A percentile compares a stretch with the other conserved stretches of the same genome.
Conservation (phyloP, 768 basidiomycete species). For the Trametes punicea region DNA sequence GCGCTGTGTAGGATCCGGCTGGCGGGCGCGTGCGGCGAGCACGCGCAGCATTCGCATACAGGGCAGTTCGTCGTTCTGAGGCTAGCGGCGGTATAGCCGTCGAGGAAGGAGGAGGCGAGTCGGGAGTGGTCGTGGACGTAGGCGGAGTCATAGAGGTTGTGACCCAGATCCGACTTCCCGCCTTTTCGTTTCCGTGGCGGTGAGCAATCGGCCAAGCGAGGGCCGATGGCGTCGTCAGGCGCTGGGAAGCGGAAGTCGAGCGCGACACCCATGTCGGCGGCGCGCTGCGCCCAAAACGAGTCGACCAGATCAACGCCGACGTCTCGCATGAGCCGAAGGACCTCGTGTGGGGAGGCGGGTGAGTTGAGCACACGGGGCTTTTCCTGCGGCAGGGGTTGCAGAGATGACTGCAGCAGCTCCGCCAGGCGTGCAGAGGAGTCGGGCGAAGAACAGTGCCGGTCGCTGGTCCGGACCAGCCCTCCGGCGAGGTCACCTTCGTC, state of each 20-base stretch:
- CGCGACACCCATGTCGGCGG: constrained; percentile 68
- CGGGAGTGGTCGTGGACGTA: constrained; percentile 62
- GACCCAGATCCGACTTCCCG: constrained; percentile 50
- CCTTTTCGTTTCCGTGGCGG: constrained; percentile 9
- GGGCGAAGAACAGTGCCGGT: constrained; percentile 14
- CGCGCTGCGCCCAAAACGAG: constrained; percentile 63
- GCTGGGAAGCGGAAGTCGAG: constrained; percentile 77
- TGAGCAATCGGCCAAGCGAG: background rate
- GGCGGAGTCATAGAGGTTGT: constrained; percentile 61
- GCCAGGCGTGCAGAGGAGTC: background rate
- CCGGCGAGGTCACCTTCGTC: background rate
- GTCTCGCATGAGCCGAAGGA: constrained; percentile 58
- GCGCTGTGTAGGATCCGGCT: constrained; percentile 43
- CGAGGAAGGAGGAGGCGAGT: constrained; percentile 43
- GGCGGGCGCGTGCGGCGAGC: constrained; percentile 43
- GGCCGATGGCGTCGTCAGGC: background rate
- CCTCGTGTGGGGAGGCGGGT: constrained; percentile 65
- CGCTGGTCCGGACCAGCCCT: constrained; percentile 8
- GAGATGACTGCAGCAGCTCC: constrained; percentile 56
- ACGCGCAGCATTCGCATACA: constrained; percentile 54
- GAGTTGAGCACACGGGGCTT: constrained; percentile 66
- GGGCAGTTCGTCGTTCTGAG: background rate
- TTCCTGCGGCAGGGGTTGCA: constrained; percentile 43
- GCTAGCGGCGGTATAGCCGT: constrained; percentile 15
- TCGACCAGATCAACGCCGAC: constrained; percentile 79